phyloP scores from a whole-genome alignment of 306 rosid species.

The Carpinus fangiana region DNA sequence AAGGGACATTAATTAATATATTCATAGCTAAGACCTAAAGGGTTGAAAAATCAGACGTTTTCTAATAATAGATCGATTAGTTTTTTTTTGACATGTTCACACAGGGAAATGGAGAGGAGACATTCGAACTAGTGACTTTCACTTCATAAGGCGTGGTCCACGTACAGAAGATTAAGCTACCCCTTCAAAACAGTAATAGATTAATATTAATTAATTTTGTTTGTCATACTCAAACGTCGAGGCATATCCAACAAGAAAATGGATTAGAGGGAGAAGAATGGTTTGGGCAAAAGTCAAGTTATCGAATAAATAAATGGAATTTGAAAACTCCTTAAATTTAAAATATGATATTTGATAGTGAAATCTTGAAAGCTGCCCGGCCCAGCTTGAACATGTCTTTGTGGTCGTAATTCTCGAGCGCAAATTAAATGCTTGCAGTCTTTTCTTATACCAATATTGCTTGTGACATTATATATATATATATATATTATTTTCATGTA shows the following conservation, averaged over 20 bases:
- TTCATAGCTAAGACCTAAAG: too few species aligned
- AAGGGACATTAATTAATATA: background rate
- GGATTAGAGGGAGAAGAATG: constrained; percentile 1
- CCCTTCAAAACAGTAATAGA: too few species aligned
- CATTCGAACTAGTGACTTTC: too few species aligned
- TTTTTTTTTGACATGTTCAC: too few species aligned
- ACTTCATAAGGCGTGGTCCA: too few species aligned
- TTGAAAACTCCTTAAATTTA: constrained; percentile 4
- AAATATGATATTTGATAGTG: background rate
- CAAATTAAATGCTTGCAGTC: constrained; percentile 35
- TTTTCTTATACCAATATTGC: background rate
- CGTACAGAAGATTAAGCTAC: too few species aligned
- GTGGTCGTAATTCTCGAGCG: constrained; percentile 18
- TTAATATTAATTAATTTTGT: too few species aligned
- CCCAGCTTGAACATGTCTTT: constrained; percentile 28
- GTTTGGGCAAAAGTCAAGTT: constrained; percentile 32
- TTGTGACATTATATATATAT: background rate
- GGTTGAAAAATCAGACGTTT: too few species aligned
- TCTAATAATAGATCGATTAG: too few species aligned
- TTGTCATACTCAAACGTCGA: too few species aligned
- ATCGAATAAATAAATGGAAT: constrained; percentile 15
- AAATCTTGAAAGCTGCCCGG: background rate
- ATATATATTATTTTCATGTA: background rate
- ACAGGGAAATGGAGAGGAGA: too few species aligned
- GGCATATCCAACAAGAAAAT: background rate